Evolutionary conservation across 2,329 filamentous ascomycete genomes (phyloP).

Genomic region (Fonsecaea nubica): DNA sequence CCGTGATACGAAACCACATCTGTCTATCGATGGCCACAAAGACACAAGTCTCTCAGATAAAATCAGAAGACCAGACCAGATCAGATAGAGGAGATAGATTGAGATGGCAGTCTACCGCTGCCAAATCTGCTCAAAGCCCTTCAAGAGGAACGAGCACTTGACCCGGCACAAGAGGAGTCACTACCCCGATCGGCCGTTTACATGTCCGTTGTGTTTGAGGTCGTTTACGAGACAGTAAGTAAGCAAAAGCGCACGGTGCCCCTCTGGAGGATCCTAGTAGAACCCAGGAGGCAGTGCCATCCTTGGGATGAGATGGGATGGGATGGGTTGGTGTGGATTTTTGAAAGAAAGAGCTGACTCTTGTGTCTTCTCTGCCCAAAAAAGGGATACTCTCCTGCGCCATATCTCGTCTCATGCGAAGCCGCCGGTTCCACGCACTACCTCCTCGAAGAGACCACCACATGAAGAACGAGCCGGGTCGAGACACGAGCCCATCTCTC

Average conservation of each 20-base stretch:
- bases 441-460: neutral
- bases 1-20: too few species aligned
- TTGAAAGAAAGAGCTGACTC: too few species aligned
- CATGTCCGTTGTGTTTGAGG: conserved; percentile 14
- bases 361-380: too few species aligned
- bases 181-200: conserved; percentile 12
- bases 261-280: too few species aligned
- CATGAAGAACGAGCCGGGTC: neutral
- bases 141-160: conserved; percentile 19
- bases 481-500: neutral
- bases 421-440: neutral
- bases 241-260: too few species aligned
- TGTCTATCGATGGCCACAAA: too few species aligned
- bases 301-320: too few species aligned
- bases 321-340: too few species aligned
- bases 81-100: too few species aligned
- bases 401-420: conserved; percentile 18
- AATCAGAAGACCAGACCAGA: neutral
- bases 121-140: conserved; percentile 8
- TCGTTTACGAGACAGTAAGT: conserved; percentile 18
- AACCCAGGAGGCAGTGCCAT: neutral
- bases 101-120: conserved; percentile 4
- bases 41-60: neutral
- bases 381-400: conserved; percentile 10
- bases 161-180: conserved; percentile 14